Evolutionary conservation across 2,329 filamentous ascomycete species (phyloP).

Genomic region (Pezicula rhizophila): DNA sequence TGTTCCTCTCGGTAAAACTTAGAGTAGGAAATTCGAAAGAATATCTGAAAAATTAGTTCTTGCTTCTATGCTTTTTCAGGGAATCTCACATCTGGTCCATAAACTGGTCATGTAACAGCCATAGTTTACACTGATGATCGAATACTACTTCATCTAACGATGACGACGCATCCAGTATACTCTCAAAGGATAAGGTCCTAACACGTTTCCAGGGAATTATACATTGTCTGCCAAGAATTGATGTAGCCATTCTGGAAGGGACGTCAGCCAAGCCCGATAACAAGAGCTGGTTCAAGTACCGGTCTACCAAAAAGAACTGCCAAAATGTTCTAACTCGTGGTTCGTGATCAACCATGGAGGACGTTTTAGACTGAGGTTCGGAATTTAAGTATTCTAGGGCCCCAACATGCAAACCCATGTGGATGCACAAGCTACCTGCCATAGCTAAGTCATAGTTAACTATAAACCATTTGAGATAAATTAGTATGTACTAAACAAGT

Average conservation of each 20-base stretch:
- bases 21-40: not conserved
- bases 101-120: constrained; percentile 5
- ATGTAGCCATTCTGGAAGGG: constrained; percentile 1
- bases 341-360: not conserved
- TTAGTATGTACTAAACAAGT: not conserved
- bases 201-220: constrained; percentile 1
- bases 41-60: not conserved
- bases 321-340: constrained; percentile 1
- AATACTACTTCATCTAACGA: constrained; percentile 4
- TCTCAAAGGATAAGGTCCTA: not conserved
- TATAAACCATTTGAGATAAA: not conserved
- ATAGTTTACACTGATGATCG: constrained; percentile 5
- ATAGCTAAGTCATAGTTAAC: not conserved
- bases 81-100: constrained; percentile 9
- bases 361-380: not conserved
- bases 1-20: not conserved
- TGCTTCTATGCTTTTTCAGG: too few species aligned
- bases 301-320: constrained; percentile 2
- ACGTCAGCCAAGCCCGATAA: not conserved
- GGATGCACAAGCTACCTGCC: not conserved
- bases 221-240: constrained; percentile 4
- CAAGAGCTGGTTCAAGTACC: not conserved
- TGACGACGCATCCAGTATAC: not conserved
- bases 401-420: not conserved
- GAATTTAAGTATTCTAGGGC: not conserved